Evolutionary conservation across 768 basidiomycete species (phyloP), one percentile per base, ranked within the genome.

Genomic region (Boletus fagicola): DNA sequence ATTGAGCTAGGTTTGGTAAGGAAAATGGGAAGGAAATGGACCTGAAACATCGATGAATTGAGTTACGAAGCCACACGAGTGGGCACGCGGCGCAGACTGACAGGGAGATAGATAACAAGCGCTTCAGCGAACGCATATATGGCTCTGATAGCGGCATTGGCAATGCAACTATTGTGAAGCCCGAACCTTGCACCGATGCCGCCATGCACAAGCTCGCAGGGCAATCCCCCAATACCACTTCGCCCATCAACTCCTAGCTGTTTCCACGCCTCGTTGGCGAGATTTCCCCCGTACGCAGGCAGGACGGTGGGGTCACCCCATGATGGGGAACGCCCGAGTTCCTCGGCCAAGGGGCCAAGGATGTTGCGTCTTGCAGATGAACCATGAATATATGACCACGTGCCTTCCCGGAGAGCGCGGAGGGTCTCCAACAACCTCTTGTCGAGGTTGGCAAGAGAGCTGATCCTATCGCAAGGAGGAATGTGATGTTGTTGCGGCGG

Each of bases 181-280:
- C 81, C 80, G 16, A 81, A 62, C 20, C 63, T 75, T 22, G 74
- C 65, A 35, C 80, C 80, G 38, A 83, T 72, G n/a, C 75, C 69
- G 11, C 81, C 83, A 62, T 92, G 90, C 1, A 92, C 80, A 4
- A 91, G 62, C 65, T 90, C 85, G 63, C 90, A 92, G 2, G 90
- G 90, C 8, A 92, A 59, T 2, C 90, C 90, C 3, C 88, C 90
- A 4, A 88, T 65, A 4, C 82, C 79, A 1, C 68, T 42, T 46
- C 90, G 72, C 24, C 76, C 80, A 8, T 61, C 68, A 1, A 91
- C 78, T 1, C 82, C 82, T 9, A 92, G 66, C 12, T 61, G 59
- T 50, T 78, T 75, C 90, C 90, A 92, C 6, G 69, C 65, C 2
- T 71, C 66, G 59, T 78, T 74, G 4, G 88, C 86, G 5, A 64